Evolutionary conservation across 108 stramenopile genomes (phyloP), one percentile per base, ranked within the genome.

Genomic region (Skeletonema marinoi): DNA sequence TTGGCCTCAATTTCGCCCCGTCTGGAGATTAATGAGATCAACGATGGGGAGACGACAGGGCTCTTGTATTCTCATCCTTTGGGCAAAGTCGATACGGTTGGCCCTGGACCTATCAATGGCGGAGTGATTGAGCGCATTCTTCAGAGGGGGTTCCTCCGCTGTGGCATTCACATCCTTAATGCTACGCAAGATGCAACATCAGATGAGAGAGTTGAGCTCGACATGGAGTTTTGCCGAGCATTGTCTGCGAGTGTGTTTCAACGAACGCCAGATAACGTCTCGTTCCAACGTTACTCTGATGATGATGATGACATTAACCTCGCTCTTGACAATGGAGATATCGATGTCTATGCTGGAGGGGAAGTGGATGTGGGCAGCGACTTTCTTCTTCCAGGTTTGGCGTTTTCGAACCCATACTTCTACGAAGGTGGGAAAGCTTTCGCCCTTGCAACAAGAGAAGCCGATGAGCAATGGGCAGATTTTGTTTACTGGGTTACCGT

Each of bases 171-270:
- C 31, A 36, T 5, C 6, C 4, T 5, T 6, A 36, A 36, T 36
- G 25, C 25, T 32, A 6, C 4, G 1, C 35, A 36, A 36, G 35
- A 36, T 6, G 6, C 35, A 6, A 36, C 35, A 6, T 36, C 35
- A 0, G 35, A 36, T 6, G 35, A 36, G 6, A 36, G 35, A 36
- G 35, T 36, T 36, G 84, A 78, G 36, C 79, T 80, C 56, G 84
- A 85, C 71, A 70, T 85, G 12, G 84, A 85, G 64, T 81, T 73
- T 62, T 86, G 85, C 65, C 41, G 63, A 6, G 82, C 78, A 1
- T 7, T 86, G 4, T 31, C 74, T 36, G 81, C 85, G 0, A 81
- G 77, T 3, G 71, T 86, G 7, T 82, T 82, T 41, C 38, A 67
- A 46, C 68, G 72, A 16, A 60, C n/a, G 0, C 50, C 62, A 1